Percentiles rank a stretch among this genome's conserved stretches.
These are phyloP conservation scores for Candida tunisiensis DNA, from an alignment of 1,139 yeast species.

Conservation along the genomic window DNA sequence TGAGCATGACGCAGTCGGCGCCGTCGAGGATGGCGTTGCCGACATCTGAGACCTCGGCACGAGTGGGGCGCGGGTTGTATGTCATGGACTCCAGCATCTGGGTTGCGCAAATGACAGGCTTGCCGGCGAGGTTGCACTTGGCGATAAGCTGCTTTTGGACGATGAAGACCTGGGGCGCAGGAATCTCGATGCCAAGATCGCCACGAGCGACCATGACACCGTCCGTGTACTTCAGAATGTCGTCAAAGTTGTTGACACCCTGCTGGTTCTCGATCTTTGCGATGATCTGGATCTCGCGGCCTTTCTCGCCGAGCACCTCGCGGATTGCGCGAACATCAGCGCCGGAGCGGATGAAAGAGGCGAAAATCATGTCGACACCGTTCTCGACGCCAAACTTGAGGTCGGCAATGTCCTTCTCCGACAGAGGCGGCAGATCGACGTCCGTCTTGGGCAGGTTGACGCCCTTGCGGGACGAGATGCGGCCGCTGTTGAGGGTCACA, in stretches of 20 bases:
- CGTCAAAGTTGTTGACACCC: constrained; percentile 99
- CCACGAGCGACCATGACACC: constrained; percentile 99
- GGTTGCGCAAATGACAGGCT: constrained; percentile 99
- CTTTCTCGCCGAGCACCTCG: constrained; percentile 90
- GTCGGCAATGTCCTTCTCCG: constrained; percentile 91
- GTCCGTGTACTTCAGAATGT: constrained; percentile 82
- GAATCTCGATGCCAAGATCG: constrained; percentile 98
- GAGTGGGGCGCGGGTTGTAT: constrained; percentile 98
- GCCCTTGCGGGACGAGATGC: constrained; percentile 94
- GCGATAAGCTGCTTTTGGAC: constrained; percentile 99
- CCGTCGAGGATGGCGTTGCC: constrained; percentile 99
- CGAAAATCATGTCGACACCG: constrained; percentile 95
- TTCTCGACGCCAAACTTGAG: constrained; percentile 90
- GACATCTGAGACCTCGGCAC: constrained; percentile 99
- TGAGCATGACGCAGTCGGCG: constrained; percentile 99
- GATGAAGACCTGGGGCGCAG: constrained; percentile 96
- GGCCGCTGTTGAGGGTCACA: constrained; percentile 83
- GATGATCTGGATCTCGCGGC: constrained; percentile 88
- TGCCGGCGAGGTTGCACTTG: constrained; percentile 97
- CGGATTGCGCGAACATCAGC: constrained; percentile 82
- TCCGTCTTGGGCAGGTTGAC: constrained; percentile 98
- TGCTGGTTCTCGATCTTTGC: constrained; percentile 98
- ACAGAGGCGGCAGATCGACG: constrained; percentile 94
- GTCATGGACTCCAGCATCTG: constrained; percentile 99
- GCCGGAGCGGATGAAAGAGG: constrained; percentile 94